Evolutionary conservation across 2,329 filamentous ascomycete genomes (phyloP), one percentile per base, ranked within the genome.

Genomic region (Epichloe sylvatica): DNA sequence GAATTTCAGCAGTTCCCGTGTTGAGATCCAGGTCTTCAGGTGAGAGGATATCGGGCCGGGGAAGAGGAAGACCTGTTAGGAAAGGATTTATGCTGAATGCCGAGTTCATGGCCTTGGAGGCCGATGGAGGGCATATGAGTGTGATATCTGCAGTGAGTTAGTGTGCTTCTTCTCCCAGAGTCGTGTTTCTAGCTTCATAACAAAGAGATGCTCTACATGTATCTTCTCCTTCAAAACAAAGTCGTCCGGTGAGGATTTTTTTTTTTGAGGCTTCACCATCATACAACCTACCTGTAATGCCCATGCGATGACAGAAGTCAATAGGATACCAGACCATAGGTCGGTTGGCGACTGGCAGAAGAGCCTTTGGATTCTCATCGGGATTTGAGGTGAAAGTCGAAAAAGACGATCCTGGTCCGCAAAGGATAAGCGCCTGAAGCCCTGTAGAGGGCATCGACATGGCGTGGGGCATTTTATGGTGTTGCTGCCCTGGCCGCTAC

Each of bases 301-400:
- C 86, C 64, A 84, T 86, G 37, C 86, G 80, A 61, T 88, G 85
- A 67, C 86, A 91, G 69, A 87, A 91, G 59, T 91, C 86, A 39
- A 92, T 77, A 5, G 86, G 83, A 64, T 92, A 92, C 84, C 87
- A 91, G 43, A 92, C 83, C 86, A 92, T 92, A 1, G 86, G 86
- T 57, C 86, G 70, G 64, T 92, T 92, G 36, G 86, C 86, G 52
- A 92, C 84, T 5, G 86, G 86, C 7, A 92, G 69, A 21, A 92
- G 76, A 9, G 86, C 86, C 67, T 92, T 92, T 9, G 86, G 86
- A 53, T 86, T 82, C 61, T 90, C 83, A 67, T 84, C 81, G 5
- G 86, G 83, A 53, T 83, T 86, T 3, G 84, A 82, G 2, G 85
- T 90, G 63, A 92, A 91, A 1, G 86, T 91, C 43, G 84, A 81